These are phyloP conservation scores for Agastache rugosa DNA, from an alignment of 257 asterid species.

Conservation along the genomic window DNA sequence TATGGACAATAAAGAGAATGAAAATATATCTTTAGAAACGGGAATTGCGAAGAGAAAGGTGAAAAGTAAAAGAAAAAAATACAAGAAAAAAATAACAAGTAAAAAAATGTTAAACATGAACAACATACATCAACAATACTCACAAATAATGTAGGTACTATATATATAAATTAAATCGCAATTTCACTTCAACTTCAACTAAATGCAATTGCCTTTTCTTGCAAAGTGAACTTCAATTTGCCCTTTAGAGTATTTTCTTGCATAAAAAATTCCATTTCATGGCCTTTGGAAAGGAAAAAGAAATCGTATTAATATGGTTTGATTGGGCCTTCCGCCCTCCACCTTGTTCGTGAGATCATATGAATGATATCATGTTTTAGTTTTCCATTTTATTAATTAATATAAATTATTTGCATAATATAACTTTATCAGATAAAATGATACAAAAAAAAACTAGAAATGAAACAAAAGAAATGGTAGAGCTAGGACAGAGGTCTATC, in stretches of 20 bases:
- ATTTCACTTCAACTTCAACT: conserved; percentile 7
- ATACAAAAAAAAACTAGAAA: neutral
- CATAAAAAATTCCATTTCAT: neutral
- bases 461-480: no score
- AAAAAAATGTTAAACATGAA: no score
- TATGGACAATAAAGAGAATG: no score
- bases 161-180: neutral
- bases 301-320: neutral
- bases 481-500: no score
- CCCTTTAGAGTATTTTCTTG: neutral
- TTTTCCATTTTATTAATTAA: neutral
- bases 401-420: neutral
- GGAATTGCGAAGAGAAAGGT: no score
- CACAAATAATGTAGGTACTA: no score
- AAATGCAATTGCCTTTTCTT: conserved; percentile 21
- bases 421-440: neutral
- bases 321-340: neutral
- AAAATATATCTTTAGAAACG: no score
- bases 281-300: neutral
- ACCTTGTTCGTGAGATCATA: no score
- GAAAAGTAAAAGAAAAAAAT: no score
- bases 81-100: no score
- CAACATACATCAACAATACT: no score
- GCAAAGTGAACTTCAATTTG: conserved; percentile 18
- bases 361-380: neutral